Evolutionary conservation across 1,284 basidiomycete genomes (phyloP).

Genomic region (Ustilago xerochloae): DNA sequence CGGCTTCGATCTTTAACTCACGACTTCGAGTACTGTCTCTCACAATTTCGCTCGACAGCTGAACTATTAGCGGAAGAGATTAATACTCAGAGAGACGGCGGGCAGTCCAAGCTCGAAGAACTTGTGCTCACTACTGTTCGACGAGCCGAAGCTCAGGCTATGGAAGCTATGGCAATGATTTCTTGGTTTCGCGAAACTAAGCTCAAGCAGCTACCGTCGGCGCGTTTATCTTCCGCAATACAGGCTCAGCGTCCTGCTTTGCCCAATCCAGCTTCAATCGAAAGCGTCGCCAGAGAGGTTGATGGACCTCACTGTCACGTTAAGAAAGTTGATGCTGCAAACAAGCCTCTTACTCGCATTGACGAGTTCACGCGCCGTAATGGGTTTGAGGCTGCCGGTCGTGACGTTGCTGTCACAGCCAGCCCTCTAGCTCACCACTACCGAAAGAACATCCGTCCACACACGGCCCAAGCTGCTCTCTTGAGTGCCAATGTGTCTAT

Average conservation of each 20-base stretch:
- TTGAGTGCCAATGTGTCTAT: not conserved
- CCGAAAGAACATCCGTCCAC: not conserved
- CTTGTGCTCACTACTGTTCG: slow-evolving; percentile 7
- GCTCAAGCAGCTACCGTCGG: not conserved
- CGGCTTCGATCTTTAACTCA: not conserved
- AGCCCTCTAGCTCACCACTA: not conserved
- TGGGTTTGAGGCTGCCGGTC: not conserved
- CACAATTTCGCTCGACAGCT: not conserved
- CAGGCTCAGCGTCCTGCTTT: too few relatives aligned
- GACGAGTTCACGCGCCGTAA: not conserved
- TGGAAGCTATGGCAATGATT: slow-evolving; percentile 16
- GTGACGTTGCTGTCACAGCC: not conserved
- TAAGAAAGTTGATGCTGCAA: too few relatives aligned
- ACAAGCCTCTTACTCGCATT: not conserved
- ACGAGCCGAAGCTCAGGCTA: not conserved
- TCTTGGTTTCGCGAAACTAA: slow-evolving; percentile 19
- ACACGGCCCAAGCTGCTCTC: not conserved
- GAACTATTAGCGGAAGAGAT: not conserved
- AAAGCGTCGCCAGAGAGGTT: not conserved
- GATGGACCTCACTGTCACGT: not conserved
- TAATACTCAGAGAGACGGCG: not conserved
- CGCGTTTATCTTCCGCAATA: too few relatives aligned
- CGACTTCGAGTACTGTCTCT: slow-evolving; percentile 5
- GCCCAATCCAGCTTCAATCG: not conserved
- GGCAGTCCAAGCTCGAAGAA: slow-evolving; percentile 4